Percentiles rank a stretch among this genome's conserved stretches.
These are phyloP conservation scores for Pseudogymnoascus sp. DNA, from an alignment of 2,329 filamentous ascomycete species.

Conservation along the genomic window DNA sequence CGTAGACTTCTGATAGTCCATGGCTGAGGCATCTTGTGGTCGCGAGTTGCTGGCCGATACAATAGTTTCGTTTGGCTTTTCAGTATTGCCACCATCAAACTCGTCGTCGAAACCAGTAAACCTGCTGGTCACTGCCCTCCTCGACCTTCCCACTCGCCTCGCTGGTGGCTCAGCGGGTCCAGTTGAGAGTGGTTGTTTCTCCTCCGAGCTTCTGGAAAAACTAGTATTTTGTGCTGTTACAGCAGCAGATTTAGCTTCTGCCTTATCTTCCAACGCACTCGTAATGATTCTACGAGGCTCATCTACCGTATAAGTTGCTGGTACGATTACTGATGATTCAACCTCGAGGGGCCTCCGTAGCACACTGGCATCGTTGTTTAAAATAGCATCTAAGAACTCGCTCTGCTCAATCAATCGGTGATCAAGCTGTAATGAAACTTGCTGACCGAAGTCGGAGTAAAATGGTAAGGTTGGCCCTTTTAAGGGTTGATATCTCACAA, in stretches of 20 bases:
- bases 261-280: not conserved
- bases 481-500: slow-evolving; percentile 64
- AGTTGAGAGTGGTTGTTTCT: not conserved
- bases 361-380: slow-evolving; percentile 67
- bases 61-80: slow-evolving; percentile 16
- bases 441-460: slow-evolving; percentile 61
- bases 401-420: slow-evolving; percentile 82
- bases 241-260: not conserved
- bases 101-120: slow-evolving; percentile 70
- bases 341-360: slow-evolving; percentile 62
- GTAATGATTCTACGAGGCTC: slow-evolving; percentile 5
- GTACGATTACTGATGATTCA: slow-evolving; percentile 28
- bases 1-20: slow-evolving; percentile 24
- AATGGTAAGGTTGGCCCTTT: slow-evolving; percentile 50
- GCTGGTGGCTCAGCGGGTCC: not conserved
- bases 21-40: not conserved
- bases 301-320: slow-evolving; percentile 26
- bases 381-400: slow-evolving; percentile 84
- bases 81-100: slow-evolving; percentile 33
- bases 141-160: slow-evolving; percentile 27
- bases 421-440: slow-evolving; percentile 64
- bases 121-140: slow-evolving; percentile 42
- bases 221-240: not conserved
- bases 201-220: slow-evolving; percentile 14
- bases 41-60: slow-evolving; percentile 17